Conservation (phyloP, 192 early-diverging fungal species). For the Coemansia asiatica region DNA sequence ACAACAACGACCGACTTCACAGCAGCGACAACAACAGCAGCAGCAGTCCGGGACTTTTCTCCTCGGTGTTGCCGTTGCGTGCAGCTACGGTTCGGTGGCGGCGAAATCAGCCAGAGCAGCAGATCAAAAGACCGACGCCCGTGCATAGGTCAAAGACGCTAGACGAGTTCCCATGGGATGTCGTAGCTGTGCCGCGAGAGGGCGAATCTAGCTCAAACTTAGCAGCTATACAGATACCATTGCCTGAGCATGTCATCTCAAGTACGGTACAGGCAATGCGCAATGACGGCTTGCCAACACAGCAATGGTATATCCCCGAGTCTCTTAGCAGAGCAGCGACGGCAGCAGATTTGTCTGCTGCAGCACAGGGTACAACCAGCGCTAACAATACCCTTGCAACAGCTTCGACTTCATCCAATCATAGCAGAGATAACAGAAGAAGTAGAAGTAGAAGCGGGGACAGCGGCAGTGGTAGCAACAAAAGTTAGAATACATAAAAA, state of each 20-base stretch:
- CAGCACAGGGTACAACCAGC: neutral
- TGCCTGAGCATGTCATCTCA: slow-evolving; percentile 11
- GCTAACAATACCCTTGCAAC: slow-evolving; percentile 6
- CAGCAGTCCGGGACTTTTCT: neutral
- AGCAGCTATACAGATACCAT: neutral
- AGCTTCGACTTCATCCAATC: neutral
- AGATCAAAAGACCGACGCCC: slow-evolving; percentile 7
- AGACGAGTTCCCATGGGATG: slow-evolving; percentile 34
- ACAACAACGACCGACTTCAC: neutral
- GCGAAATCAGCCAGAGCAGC: slow-evolving; percentile 9
- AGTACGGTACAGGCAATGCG: slow-evolving; percentile 34
- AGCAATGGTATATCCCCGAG: slow-evolving; percentile 42
- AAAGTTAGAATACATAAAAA: neutral
- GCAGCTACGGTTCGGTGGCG: slow-evolving; percentile 14
- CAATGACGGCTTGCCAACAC: slow-evolving; percentile 36
- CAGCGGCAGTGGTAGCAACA: neutral
- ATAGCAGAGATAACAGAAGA: neutral
- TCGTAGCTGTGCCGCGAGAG: slow-evolving; percentile 26
- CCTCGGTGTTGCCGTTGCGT: neutral
- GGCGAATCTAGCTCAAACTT: slow-evolving; percentile 2
- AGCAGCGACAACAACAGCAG: neutral
- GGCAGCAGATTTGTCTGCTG: neutral
- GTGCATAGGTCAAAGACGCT: slow-evolving; percentile 25
- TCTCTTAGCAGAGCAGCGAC: slow-evolving; percentile 4
- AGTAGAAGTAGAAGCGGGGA: neutral